Evolutionary conservation across 139 green algal species (phyloP), one percentile per base, ranked within the genome.

Genomic region (Volvox reticuliferus): DNA sequence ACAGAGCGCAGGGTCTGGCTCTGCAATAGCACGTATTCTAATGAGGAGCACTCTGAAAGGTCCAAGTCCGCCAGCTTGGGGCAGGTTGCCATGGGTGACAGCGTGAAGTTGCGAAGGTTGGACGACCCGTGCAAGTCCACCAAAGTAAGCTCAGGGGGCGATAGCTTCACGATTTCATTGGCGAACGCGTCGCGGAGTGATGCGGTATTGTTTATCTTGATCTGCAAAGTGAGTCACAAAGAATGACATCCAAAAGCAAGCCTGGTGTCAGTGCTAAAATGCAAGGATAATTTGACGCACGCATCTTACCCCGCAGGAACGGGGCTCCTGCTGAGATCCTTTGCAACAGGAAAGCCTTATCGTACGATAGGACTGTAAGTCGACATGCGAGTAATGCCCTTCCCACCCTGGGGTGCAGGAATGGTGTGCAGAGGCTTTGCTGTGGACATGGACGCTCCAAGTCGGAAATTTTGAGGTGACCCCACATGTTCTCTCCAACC

Each of bases 91-190:
- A 93, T 79, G 1, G 96, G 96, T 24, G 91, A 96, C 1, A 98
- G 91, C 75, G 95, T 91, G 63, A 97, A 93, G 88, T 96, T 96
- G 84, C 88, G 95, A 44, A 98, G 89, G 86, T 97, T 97, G 75
- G 89, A 89, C 32, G 92, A 96, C 62, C 92, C 95, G 32, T 87
- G 82, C 37, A 97, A 73, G 79, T 96, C 86, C 73, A 97, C 37
- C 50, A 82, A 90, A 20, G 78, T 86, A n/a, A 98, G 92, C 63
- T 97, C 92, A 1, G 92, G 93, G 16, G 96, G 96, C 18, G 95
- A 96, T 35, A 98, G 94, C 94, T 97, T 97, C 17, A 97, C 93
- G 26, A 98, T 76, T 92, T 98, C 96, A 19, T 93, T 92, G 30
- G 95, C 91, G 87, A 98, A 98, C 2, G 95, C 93, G 84, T 98